A percentile compares a stretch with the other conserved stretches of the same genome.
Evolutionary conservation across 2,329 filamentous ascomycete genomes (phyloP).

Genomic region (Colletotrichum tabaci): DNA sequence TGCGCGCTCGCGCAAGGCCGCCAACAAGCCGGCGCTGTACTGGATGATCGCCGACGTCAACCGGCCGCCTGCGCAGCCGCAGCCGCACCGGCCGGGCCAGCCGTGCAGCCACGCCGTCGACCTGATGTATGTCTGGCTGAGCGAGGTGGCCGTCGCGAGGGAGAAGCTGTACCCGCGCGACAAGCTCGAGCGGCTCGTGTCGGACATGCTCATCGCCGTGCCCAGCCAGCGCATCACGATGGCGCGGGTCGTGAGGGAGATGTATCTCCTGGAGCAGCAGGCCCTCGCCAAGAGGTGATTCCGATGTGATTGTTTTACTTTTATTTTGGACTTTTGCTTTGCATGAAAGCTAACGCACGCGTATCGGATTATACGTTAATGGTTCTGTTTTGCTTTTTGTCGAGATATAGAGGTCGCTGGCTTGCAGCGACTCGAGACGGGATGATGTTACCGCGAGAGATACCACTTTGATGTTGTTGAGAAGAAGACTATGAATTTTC

Average conservation of each 20-base stretch:
- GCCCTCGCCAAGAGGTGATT: conserved; percentile 29
- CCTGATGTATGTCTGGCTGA: conserved; percentile 72
- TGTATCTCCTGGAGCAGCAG: conserved; percentile 49
- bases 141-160: conserved; percentile 65
- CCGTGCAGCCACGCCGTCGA: conserved; percentile 53
- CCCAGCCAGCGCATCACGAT: conserved; percentile 68
- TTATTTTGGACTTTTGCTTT: conserved; percentile 32
- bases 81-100: conserved; percentile 46
- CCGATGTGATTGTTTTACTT: conserved; percentile 20
- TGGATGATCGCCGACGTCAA: conserved; percentile 73
- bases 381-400: neutral
- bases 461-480: conserved; percentile 40
- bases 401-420: conserved; percentile 12
- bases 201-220: conserved; percentile 68
- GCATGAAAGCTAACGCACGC: neutral
- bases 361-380: conserved; percentile 7
- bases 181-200: conserved; percentile 65
- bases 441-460: conserved; percentile 38
- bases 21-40: conserved; percentile 66
- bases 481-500: conserved; percentile 4
- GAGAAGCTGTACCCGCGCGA: conserved; percentile 62
- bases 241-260: conserved; percentile 63
- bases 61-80: conserved; percentile 53
- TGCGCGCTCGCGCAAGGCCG: conserved; percentile 59
- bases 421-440: neutral